Percentiles rank a stretch among this genome's conserved stretches.
Evolutionary conservation across 2,329 filamentous ascomycete genomes (phyloP).

Genomic region (Hymenoscyphus fraxineus): DNA sequence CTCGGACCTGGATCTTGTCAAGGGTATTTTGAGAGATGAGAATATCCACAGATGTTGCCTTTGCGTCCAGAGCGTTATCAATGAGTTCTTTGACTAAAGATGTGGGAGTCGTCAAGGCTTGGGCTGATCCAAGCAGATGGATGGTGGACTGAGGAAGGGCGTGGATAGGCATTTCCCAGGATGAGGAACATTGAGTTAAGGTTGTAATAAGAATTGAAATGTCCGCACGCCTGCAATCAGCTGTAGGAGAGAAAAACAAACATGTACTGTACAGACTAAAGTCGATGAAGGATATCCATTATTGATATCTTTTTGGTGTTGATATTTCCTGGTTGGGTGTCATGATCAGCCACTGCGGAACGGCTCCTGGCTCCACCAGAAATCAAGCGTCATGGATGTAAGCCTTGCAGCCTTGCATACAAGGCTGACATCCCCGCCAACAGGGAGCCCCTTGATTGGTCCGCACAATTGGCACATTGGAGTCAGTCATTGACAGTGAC

Average conservation of each 20-base stretch:
- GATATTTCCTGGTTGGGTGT: slow-evolving; percentile 17
- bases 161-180: slow-evolving; percentile 38
- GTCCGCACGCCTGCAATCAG: background rate
- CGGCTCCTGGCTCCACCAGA: background rate
- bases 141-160: slow-evolving; percentile 47
- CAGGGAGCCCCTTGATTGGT: background rate
- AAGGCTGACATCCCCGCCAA: background rate
- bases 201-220: background rate
- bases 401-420: background rate
- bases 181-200: background rate
- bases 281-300: background rate
- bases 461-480: background rate
- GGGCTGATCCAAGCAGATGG: slow-evolving; percentile 56
- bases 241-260: background rate
- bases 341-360: slow-evolving; percentile 16
- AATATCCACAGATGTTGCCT: slow-evolving; percentile 63
- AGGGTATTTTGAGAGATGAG: slow-evolving; percentile 62
- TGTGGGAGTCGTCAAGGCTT: slow-evolving; percentile 56
- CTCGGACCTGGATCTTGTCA: slow-evolving; percentile 65
- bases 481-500: background rate
- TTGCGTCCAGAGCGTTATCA: slow-evolving; percentile 72
- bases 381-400: background rate
- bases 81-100: slow-evolving; percentile 71
- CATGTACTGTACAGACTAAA: background rate
- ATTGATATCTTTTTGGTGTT: slow-evolving; percentile 18